phyloP scores from a whole-genome alignment of 1,139 yeast genomes.

The Casaregolazyma suthepensis region DNA sequence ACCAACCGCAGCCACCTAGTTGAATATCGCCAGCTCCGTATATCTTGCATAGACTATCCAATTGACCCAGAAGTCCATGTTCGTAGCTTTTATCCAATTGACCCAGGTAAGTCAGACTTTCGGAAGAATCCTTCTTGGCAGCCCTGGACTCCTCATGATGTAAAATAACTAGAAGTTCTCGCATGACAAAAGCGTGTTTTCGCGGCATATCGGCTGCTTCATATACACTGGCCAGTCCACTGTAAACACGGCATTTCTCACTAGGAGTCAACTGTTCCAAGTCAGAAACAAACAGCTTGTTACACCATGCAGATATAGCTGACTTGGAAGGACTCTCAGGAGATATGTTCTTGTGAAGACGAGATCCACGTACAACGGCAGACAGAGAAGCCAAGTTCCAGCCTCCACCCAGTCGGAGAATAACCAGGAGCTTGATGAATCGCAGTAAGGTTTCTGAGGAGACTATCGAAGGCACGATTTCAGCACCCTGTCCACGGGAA shows the following conservation, averaged over 20 bases:
- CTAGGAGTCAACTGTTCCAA: conserved; percentile 40
- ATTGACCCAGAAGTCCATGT: conserved; percentile 19
- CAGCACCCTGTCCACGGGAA: conserved; percentile 59
- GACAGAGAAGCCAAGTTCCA: conserved; percentile 41
- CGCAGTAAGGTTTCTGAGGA: conserved; percentile 69
- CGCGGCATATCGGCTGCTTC: conserved; percentile 55
- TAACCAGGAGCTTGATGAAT: conserved; percentile 54
- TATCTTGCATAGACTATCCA: conserved; percentile 28
- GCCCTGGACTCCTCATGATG: conserved; percentile 31
- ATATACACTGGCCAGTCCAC: conserved; percentile 62
- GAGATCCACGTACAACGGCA: conserved; percentile 35
- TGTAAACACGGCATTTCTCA: conserved; percentile 44
- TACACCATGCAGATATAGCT: conserved; percentile 33
- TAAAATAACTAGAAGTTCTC: conserved; percentile 51
- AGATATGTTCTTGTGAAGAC: conserved; percentile 22
- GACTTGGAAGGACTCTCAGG: conserved; percentile 22
- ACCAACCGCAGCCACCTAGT: conserved; percentile 45
- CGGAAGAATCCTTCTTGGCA: background rate
- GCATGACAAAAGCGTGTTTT: conserved; percentile 63
- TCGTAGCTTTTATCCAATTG: conserved; percentile 11
- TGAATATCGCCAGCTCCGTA: conserved; percentile 29
- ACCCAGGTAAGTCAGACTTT: conserved; percentile 2
- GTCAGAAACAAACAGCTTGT: conserved; percentile 42
- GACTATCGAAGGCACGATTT: conserved; percentile 76
- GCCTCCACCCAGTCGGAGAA: conserved; percentile 47